Percentiles rank a stretch among this genome's conserved stretches.
Conservation (phyloP, 805 yeast species). For the Diddensiella santjacobensis region DNA sequence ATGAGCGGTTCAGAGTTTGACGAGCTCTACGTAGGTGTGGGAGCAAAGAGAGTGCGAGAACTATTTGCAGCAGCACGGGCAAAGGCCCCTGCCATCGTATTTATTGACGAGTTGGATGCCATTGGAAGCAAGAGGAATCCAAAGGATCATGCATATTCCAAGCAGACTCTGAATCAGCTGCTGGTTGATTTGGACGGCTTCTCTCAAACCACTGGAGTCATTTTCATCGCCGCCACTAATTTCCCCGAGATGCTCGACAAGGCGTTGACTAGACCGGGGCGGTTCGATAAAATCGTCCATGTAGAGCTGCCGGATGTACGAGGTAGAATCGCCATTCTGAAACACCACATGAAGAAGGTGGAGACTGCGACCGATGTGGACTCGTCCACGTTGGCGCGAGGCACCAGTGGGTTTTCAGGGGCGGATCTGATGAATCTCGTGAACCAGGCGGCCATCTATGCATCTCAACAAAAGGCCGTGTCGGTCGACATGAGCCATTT, state of each 20-base stretch:
- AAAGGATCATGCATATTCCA: slow-evolving; percentile 96
- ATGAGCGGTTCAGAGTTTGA: slow-evolving; percentile 99
- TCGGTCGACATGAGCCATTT: slow-evolving; percentile 87
- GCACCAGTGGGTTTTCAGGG: slow-evolving; percentile 98
- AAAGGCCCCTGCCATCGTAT: slow-evolving; percentile 93
- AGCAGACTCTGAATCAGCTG: slow-evolving; percentile 93
- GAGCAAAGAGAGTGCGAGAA: slow-evolving; percentile 96
- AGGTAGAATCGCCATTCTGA: slow-evolving; percentile 89
- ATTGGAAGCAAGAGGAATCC: slow-evolving; percentile 98
- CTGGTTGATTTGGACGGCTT: slow-evolving; percentile 92
- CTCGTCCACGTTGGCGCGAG: slow-evolving; percentile 86
- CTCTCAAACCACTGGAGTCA: slow-evolving; percentile 87
- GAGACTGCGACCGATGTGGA: slow-evolving; percentile 84
- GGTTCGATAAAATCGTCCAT: slow-evolving; percentile 92
- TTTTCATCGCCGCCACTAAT: slow-evolving; percentile 96
- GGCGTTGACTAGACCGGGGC: slow-evolving; percentile 96
- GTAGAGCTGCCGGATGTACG: slow-evolving; percentile 97
- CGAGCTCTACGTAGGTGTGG: slow-evolving; percentile 97
- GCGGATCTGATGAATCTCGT: slow-evolving; percentile 95
- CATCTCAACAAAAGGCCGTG: slow-evolving; percentile 87
- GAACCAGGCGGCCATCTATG: slow-evolving; percentile 96
- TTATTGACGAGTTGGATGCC: slow-evolving; percentile 97
- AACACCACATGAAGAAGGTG: slow-evolving; percentile 87
- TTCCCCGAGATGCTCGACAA: slow-evolving; percentile 96
- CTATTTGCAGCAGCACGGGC: slow-evolving; percentile 89